These are phyloP conservation scores for Amphirosellinia nigrospora DNA, from an alignment of 495 filamentous ascomycete genomes.

Conservation along the genomic window DNA sequence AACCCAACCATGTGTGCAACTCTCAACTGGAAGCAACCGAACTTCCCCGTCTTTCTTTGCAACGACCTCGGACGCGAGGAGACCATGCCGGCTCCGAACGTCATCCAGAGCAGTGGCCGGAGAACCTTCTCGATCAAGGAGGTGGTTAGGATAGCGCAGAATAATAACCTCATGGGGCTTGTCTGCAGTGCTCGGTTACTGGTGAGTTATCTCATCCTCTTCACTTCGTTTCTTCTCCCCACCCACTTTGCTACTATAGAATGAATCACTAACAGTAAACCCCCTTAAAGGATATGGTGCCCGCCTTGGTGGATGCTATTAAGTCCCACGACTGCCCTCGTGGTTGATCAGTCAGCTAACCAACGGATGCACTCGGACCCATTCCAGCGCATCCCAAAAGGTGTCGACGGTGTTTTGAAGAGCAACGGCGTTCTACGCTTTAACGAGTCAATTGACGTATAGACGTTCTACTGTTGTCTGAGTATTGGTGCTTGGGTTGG, in stretches of 20 bases:
- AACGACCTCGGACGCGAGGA: slow-evolving; percentile 79
- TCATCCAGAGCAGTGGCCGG: slow-evolving; percentile 67
- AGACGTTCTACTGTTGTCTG: slow-evolving; percentile 25
- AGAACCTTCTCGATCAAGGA: slow-evolving; percentile 88
- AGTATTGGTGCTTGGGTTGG: not conserved
- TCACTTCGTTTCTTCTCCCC: not conserved
- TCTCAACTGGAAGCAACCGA: slow-evolving; percentile 98
- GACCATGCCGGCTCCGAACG: slow-evolving; percentile 43
- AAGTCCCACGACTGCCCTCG: slow-evolving; percentile 88
- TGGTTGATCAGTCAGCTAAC: slow-evolving; percentile 79
- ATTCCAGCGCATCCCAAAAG: slow-evolving; percentile 59
- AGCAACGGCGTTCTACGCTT: slow-evolving; percentile 88
- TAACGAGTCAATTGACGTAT: slow-evolving; percentile 95
- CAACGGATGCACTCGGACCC: slow-evolving; percentile 43
- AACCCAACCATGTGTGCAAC: slow-evolving; percentile 89
- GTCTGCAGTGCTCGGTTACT: slow-evolving; percentile 85
- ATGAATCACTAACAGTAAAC: slow-evolving; percentile 24
- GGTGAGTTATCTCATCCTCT: slow-evolving; percentile 58
- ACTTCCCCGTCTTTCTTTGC: slow-evolving; percentile 94
- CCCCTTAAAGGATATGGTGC: slow-evolving; percentile 80
- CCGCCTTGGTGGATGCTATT: slow-evolving; percentile 88
- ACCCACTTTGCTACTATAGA: slow-evolving; percentile 12
- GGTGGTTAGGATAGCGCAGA: slow-evolving; percentile 88
- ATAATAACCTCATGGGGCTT: slow-evolving; percentile 97
- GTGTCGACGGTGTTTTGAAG: slow-evolving; percentile 86